Percentiles rank a stretch among this genome's conserved stretches.
These are phyloP conservation scores for Boletus speciosus DNA, from an alignment of 768 basidiomycete genomes.

Conservation along the genomic window DNA sequence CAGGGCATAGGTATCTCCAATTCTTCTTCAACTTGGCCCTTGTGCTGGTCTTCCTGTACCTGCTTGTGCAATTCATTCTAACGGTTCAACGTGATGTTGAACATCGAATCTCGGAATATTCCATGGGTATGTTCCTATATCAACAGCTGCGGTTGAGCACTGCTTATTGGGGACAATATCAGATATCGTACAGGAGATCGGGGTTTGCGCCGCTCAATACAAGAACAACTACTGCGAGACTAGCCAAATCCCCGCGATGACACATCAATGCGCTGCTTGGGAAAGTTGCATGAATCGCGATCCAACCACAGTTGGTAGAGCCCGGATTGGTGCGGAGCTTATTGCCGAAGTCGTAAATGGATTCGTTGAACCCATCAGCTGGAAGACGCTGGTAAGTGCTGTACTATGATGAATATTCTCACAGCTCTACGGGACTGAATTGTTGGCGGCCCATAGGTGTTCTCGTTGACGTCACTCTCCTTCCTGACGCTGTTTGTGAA, in stretches of 20 bases:
- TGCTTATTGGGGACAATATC: conserved; percentile 16
- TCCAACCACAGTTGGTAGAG: conserved; percentile 83
- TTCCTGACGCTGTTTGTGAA: conserved; percentile 82
- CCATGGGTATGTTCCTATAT: conserved; percentile 57
- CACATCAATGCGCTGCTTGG: conserved; percentile 83
- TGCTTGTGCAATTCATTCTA: conserved; percentile 80
- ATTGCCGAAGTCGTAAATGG: conserved; percentile 95
- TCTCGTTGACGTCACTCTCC: conserved; percentile 70
- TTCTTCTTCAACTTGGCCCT: conserved; percentile 91
- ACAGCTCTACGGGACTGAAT: conserved; percentile 20
- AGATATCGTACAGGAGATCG: conserved; percentile 93
- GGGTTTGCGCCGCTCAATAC: conserved; percentile 77
- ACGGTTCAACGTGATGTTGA: conserved; percentile 90
- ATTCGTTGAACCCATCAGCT: conserved; percentile 95
- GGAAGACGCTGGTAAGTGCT: conserved; percentile 85
- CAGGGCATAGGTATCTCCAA: conserved; percentile 70
- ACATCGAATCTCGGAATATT: conserved; percentile 82
- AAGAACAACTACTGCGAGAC: conserved; percentile 77
- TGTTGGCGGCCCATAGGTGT: conserved; percentile 42
- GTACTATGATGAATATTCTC: conserved; percentile 8
- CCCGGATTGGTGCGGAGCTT: conserved; percentile 88
- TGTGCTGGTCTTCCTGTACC: conserved; percentile 77
- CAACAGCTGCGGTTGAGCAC: conserved; percentile 12
- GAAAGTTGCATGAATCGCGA: conserved; percentile 95
- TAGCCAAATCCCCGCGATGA: conserved; percentile 83